A percentile compares a stretch with the other conserved stretches of the same genome.
These are phyloP conservation scores for Arachnomyces sp. DNA, from an alignment of 2,329 filamentous ascomycete species.

Conservation along the genomic window DNA sequence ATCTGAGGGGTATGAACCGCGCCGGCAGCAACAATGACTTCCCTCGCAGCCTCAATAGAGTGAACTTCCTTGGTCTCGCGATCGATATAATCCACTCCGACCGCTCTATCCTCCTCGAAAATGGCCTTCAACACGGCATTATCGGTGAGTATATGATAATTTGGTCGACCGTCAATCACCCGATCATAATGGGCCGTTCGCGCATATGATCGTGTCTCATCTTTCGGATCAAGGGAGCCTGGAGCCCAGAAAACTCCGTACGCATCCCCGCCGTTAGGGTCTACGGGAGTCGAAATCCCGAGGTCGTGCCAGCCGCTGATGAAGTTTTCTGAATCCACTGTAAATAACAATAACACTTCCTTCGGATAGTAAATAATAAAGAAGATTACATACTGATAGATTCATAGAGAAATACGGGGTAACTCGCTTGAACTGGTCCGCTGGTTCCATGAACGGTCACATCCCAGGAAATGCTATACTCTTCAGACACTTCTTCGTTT, in stretches of 20 bases:
- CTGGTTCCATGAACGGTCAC: not conserved
- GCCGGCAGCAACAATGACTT: slow-evolving; percentile 36
- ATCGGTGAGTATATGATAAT: slow-evolving; percentile 6
- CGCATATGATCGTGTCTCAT: slow-evolving; percentile 1
- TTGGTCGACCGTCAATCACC: not conserved
- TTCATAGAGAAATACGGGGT: no score
- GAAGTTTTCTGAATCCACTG: no score
- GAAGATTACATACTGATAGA: no score
- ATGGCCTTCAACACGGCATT: slow-evolving; percentile 12
- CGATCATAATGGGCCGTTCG: slow-evolving; percentile 1
- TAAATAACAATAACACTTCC: no score
- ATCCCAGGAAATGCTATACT: slow-evolving; percentile 3
- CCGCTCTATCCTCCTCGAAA: slow-evolving; percentile 5
- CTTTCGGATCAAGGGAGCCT: not conserved
- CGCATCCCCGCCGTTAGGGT: no score
- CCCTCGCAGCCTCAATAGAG: slow-evolving; percentile 9
- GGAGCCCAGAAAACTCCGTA: slow-evolving; percentile 3
- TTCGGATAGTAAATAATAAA: no score
- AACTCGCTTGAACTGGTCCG: no score
- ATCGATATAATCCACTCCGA: not conserved
- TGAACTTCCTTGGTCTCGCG: not conserved
- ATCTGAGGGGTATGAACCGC: slow-evolving; percentile 35
- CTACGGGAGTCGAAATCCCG: no score
- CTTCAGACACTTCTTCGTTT: not conserved
- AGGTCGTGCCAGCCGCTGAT: no score